These are phyloP conservation scores for Talaromyces sp. DNA, from an alignment of 2,329 filamentous ascomycete species.

Conservation along the genomic window DNA sequence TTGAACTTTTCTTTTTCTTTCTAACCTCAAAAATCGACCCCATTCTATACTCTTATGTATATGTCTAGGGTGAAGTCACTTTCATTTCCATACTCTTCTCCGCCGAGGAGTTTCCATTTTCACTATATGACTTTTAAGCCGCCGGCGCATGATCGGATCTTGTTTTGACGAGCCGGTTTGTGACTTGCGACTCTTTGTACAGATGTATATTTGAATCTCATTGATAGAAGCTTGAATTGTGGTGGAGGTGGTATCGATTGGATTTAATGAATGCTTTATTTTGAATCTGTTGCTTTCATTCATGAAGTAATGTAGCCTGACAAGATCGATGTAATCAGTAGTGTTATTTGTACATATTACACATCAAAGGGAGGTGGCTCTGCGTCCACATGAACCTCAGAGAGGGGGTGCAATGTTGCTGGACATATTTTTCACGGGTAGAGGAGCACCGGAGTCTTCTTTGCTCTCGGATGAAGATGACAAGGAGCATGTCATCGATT, in stretches of 20 bases:
- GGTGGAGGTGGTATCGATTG: slow-evolving; percentile 1
- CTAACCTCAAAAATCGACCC: slow-evolving; percentile 6
- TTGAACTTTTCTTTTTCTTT: not conserved
- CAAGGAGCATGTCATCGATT: not conserved
- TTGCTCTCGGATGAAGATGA: not conserved
- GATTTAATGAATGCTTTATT: slow-evolving; percentile 9
- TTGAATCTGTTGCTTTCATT: not conserved
- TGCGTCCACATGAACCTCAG: not conserved
- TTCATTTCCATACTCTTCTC: not conserved
- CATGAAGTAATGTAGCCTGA: not conserved
- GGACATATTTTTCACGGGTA: not conserved
- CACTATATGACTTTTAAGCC: slow-evolving; percentile 1
- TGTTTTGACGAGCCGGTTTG: not conserved
- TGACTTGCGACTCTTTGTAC: slow-evolving; percentile 4
- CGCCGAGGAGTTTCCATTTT: not conserved
- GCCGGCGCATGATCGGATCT: not conserved
- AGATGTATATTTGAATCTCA: slow-evolving; percentile 16
- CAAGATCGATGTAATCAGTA: not conserved
- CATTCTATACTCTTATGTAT: slow-evolving; percentile 3
- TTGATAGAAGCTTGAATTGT: not conserved
- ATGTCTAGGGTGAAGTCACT: not conserved
- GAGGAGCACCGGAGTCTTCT: not conserved
- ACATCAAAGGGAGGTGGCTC: not conserved
- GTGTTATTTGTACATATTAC: not conserved
- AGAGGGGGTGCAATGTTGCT: not conserved